Conservation (phyloP, 169 alveolate genomes). For the Plasmodium coatneyi region DNA sequence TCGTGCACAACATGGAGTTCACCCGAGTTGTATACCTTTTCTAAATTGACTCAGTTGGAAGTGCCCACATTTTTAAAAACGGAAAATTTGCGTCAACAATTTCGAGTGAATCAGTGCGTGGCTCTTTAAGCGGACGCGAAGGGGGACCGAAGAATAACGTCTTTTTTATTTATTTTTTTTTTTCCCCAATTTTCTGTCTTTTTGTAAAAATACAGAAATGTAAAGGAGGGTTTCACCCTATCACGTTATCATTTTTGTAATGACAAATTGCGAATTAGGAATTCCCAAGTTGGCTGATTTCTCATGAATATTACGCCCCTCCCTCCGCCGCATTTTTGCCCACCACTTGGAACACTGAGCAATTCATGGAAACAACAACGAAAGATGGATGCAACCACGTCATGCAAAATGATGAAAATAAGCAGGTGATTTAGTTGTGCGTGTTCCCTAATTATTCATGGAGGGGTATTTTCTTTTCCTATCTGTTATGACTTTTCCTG, state of each 20-base stretch:
- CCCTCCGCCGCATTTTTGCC: not conserved
- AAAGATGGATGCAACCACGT: constrained; percentile 14
- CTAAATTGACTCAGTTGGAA: not conserved
- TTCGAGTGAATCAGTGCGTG: not conserved
- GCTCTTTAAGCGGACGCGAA: not conserved
- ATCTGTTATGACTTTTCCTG: not conserved
- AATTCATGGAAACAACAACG: constrained; percentile 38
- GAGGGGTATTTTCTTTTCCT: not conserved
- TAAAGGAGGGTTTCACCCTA: not conserved
- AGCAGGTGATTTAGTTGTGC: constrained; percentile 4
- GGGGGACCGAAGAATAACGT: not conserved
- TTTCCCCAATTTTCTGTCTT: not conserved
- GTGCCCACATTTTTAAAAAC: constrained; percentile 1
- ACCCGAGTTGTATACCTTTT: not conserved
- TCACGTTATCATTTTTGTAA: not conserved
- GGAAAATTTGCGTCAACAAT: not conserved
- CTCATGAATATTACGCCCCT: not conserved
- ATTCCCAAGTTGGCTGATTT: not conserved
- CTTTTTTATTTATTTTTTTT: not conserved
- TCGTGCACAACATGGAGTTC: not conserved
- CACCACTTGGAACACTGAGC: not conserved
- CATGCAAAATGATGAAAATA: constrained; percentile 4
- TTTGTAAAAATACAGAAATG: not conserved
- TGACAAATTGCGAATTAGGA: not conserved
- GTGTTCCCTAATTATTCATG: not conserved